phyloP scores from a whole-genome alignment of 257 asterid genomes.

The Nicotiana paniculata region DNA sequence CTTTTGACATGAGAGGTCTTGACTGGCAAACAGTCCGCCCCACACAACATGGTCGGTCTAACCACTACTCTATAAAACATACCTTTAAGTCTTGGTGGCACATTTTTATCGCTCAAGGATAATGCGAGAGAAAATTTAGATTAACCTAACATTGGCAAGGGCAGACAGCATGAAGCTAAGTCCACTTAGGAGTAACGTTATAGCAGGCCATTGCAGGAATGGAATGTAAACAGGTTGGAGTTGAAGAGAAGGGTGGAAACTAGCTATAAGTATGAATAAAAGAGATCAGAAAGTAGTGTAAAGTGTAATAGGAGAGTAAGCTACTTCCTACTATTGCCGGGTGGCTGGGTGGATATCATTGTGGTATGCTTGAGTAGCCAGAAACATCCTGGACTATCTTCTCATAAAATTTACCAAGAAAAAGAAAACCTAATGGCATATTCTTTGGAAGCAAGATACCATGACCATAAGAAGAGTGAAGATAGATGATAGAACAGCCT shows the following conservation, averaged over 20 bases:
- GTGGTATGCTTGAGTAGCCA: background rate
- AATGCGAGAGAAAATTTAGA: background rate
- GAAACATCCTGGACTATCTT: background rate
- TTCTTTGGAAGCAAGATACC: background rate
- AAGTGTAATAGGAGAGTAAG: background rate
- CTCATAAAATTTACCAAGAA: background rate
- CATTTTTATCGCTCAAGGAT: background rate
- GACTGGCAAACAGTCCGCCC: too few relatives aligned
- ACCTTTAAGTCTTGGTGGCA: too few relatives aligned
- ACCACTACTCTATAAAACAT: too few relatives aligned
- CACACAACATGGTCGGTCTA: too few relatives aligned
- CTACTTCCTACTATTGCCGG: background rate
- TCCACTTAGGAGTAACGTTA: background rate
- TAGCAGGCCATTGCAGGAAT: background rate
- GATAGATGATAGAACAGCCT: background rate
- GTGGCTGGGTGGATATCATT: background rate
- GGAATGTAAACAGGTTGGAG: background rate
- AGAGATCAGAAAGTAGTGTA: background rate
- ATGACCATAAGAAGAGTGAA: background rate
- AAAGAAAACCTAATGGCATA: background rate
- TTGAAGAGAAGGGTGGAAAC: background rate
- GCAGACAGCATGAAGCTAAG: background rate
- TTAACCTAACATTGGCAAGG: background rate
- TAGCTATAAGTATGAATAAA: background rate
- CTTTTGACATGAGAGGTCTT: too few relatives aligned